Base-by-base conservation (phyloP, 2,329 filamentous ascomycete species). In the Penicillium fuscoglaucum region DNA sequence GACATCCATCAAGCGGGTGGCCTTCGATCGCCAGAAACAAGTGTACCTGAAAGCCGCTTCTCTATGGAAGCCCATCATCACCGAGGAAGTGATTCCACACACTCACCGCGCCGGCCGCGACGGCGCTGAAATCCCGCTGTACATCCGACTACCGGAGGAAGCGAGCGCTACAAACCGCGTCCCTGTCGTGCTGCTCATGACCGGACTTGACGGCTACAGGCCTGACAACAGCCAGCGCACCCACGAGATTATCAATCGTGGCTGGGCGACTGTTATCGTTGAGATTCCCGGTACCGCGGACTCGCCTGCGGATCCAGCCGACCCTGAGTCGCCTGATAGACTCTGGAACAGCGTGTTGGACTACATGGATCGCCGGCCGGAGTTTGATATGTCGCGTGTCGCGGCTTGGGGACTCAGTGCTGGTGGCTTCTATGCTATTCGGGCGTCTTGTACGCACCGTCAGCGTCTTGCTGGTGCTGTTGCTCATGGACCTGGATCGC, bases 201-300 rank as follows among this genome's bases (percentile, higher is more conserved):
- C 82, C 0, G 83, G 84, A 0, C 77, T 86, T 0, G 84, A 86
- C 58, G 83, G 83, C 10, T 86, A 86, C 69, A 75, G 83, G 47
- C 84, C 83, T 2, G 84, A 86, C 43, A 73, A 74, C 54, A 72
- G 68, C 57, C 75, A 78, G 52, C 81, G 86, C 0, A 83, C 80
- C 43, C 78, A 88, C 52, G 86, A 87, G 73, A 87, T 89, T 66
- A 73, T 87, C 6, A 71, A 77, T 1, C 82, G 86, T 43, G 87
- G 86, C 3, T 90, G 87, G 86, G 87, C 79, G 1, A 77, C 76
- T 10, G 79, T 90, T 3, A 82, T 87, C 26, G 80, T 80, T 9
- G 87, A 90, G 72, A 87, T 88, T 56, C 86, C 86, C 0, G 87
- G 86, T 0, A 88, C 86, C 2, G 87, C 85, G 6, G 87, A 90